phyloP scores from a whole-genome alignment of 1,284 basidiomycete species.

The Inonotus hispidus region DNA sequence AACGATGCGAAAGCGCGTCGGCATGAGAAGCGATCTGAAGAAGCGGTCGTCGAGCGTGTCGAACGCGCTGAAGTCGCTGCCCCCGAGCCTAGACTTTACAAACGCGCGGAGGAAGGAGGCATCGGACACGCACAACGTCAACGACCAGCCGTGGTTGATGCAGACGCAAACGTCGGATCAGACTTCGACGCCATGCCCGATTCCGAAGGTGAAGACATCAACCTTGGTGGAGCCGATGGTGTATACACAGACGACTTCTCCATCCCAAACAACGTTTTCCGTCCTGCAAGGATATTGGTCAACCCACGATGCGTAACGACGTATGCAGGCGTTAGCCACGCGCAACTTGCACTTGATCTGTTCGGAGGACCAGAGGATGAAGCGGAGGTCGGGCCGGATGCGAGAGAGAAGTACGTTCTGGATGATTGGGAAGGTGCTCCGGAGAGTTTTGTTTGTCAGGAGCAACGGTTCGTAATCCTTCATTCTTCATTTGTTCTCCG shows the following conservation, averaged over 20 bases:
- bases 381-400: conserved; percentile 26
- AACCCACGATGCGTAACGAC: conserved; percentile 95
- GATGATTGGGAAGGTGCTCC: conserved; percentile 94
- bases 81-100: conserved; percentile 20
- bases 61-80: not conserved
- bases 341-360: conserved; percentile 84
- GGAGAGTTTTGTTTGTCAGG: conserved; percentile 94
- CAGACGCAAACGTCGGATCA: conserved; percentile 78
- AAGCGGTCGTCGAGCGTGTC: not conserved
- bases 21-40: conserved; percentile 8
- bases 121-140: conserved; percentile 32
- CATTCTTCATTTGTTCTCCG: not conserved
- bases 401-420: conserved; percentile 68
- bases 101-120: conserved; percentile 30
- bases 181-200: conserved; percentile 87
- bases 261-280: conserved; percentile 85
- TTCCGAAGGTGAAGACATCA: conserved; percentile 22
- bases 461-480: conserved; percentile 64
- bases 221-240: not conserved
- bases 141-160: conserved; percentile 38
- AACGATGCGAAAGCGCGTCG: conserved; percentile 13
- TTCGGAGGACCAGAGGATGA: conserved; percentile 67
- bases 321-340: conserved; percentile 93
- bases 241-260: conserved; percentile 37
- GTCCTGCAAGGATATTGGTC: conserved; percentile 83